Evolutionary conservation across 768 basidiomycete genomes (phyloP), one percentile per base, ranked within the genome.

Genomic region (Suillus ampliporus): DNA sequence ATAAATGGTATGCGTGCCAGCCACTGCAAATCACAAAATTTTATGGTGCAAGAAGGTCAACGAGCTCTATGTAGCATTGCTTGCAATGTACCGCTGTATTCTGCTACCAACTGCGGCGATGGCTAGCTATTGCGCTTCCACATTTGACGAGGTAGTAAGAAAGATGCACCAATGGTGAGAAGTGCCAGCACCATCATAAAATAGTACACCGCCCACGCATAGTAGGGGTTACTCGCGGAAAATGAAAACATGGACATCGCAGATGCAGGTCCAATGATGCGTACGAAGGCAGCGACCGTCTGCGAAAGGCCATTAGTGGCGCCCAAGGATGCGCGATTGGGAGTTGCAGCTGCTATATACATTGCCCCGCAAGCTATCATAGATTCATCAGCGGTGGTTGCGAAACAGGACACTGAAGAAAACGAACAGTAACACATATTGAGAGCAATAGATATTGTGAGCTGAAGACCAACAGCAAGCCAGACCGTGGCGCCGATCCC

Each of bases 291-390:
- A 26, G 71, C 75, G 11, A 68, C 67, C 41, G 69, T 72, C 64
- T 74, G 76, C 47, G 68, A 69, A 19, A 72, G 68, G n/a, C 90
- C 90, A 66, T 91, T 90, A 23, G 86, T 86, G 13, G 88, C 81
- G 41, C 90, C 90, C 21, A 91, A 80, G 6, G 85, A 85, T 34
- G 85, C 83, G 58, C 81, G 80, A 66, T 89, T 89, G 6, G 91
- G 90, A 0, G 90, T 79, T 31, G 89, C 79, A 35, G 85, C 83
- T 14, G 85, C 81, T 62, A 92, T 86, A 67, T 85, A 89, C 64
- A 92, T 89, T 67, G 90, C 85, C 43, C 89, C 78, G 43, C 89
- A 86, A 14, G 88, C 90, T 90, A 41, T 10, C 21, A 61, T 11
- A 19, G 2, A 21, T 23, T 17, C 11, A 59, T 59, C 60, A 63